Evolutionary conservation across 495 filamentous ascomycete genomes (phyloP).

Genomic region (Lichenothelia convexa): DNA sequence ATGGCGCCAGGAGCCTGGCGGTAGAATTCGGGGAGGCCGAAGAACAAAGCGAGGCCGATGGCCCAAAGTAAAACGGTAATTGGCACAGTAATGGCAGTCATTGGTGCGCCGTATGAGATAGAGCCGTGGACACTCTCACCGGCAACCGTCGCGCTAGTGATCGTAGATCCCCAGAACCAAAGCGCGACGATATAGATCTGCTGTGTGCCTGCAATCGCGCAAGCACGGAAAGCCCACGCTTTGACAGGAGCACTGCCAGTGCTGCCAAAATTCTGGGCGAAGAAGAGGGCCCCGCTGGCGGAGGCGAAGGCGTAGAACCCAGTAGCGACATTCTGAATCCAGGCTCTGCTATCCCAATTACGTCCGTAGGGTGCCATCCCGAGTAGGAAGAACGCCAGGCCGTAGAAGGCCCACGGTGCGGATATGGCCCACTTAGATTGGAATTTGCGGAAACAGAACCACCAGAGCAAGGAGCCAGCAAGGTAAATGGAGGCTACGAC

Average conservation of each 20-base stretch:
- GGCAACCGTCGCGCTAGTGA: conserved; percentile 13
- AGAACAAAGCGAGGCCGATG: conserved; percentile 31
- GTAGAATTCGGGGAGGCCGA: conserved; percentile 47
- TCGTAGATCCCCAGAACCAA: conserved; percentile 42
- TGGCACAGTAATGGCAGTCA: conserved; percentile 31
- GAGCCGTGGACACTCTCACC: conserved; percentile 15
- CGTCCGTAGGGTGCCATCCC: conserved; percentile 39
- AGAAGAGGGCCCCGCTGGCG: conserved; percentile 40
- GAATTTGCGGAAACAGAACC: conserved; percentile 36
- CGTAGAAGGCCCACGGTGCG: conserved; percentile 42
- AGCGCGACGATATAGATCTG: conserved; percentile 45
- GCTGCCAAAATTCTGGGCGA: conserved; percentile 49
- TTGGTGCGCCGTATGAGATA: conserved; percentile 11
- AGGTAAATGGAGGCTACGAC: conserved; percentile 43
- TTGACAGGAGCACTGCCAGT: conserved; percentile 41
- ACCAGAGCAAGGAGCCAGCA: conserved; percentile 42
- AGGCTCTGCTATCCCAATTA: conserved; percentile 20
- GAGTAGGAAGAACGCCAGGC: conserved; percentile 41
- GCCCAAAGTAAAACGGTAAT: conserved; percentile 33
- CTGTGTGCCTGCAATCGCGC: conserved; percentile 42
- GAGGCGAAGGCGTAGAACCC: conserved; percentile 42
- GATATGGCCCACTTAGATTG: conserved; percentile 39
- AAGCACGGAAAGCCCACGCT: conserved; percentile 46
- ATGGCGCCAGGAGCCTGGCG: conserved; percentile 48
- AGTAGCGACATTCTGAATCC: conserved; percentile 39